phyloP scores from a whole-genome alignment of 768 basidiomycete genomes.

The Gautieria morchelliformis region DNA sequence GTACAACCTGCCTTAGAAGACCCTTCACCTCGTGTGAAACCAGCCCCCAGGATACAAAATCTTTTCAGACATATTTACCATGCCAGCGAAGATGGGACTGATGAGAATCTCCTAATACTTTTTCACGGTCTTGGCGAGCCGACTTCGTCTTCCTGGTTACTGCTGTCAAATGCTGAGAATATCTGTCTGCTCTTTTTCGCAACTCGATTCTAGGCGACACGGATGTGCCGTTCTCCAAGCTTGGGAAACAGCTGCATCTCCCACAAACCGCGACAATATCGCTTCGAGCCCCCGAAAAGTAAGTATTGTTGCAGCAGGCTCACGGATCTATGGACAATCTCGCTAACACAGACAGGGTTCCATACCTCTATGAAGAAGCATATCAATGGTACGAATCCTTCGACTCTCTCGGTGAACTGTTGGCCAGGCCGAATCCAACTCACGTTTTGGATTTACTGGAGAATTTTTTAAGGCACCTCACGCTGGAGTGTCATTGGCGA shows the following conservation, averaged over 20 bases:
- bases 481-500: conserved; percentile 55
- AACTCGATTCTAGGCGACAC: conserved; percentile 56
- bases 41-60: conserved; percentile 37
- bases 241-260: conserved; percentile 67
- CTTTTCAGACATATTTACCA: conserved; percentile 53
- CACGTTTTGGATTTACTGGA: conserved; percentile 48
- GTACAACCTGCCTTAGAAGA: neutral
- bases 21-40: conserved; percentile 30
- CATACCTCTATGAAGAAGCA: conserved; percentile 59
- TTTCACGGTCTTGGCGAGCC: conserved; percentile 76
- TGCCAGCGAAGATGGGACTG: conserved; percentile 73
- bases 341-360: conserved; percentile 39
- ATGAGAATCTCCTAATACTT: conserved; percentile 77
- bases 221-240: conserved; percentile 61
- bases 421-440: conserved; percentile 65
- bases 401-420: conserved; percentile 64
- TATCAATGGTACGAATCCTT: conserved; percentile 87
- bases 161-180: neutral
- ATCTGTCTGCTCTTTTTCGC: neutral
- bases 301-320: conserved; percentile 18
- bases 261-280: conserved; percentile 86
- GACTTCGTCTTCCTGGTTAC: neutral
- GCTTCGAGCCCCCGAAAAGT: conserved; percentile 72
- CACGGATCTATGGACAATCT: neutral
- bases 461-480: conserved; percentile 47